phyloP scores from a whole-genome alignment of 2,329 filamentous ascomycete species.

The Scleromitrula shiraiana region DNA sequence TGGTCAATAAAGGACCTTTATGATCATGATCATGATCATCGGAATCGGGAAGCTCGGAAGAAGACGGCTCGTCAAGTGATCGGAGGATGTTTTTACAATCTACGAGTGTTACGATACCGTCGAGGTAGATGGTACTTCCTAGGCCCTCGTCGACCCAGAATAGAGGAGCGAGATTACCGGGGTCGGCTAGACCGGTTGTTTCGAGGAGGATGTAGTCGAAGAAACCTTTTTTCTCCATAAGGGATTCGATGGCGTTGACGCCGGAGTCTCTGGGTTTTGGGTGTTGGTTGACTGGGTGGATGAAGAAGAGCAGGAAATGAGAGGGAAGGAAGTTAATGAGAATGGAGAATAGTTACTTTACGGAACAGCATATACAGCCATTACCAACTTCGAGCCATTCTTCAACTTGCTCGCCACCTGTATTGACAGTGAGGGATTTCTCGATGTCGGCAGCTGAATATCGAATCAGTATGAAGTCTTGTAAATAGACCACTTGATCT shows the following conservation, averaged over 20 bases:
- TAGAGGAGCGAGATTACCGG: slow-evolving; percentile 86
- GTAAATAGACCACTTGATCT: slow-evolving; percentile 6
- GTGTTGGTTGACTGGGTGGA: slow-evolving; percentile 1
- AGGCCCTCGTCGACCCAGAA: slow-evolving; percentile 98
- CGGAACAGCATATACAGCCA: slow-evolving; percentile 94
- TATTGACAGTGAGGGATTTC: slow-evolving; percentile 85
- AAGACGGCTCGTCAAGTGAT: slow-evolving; percentile 66
- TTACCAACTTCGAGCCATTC: slow-evolving; percentile 97
- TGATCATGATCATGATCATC: slow-evolving; percentile 30
- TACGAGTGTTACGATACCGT: slow-evolving; percentile 92
- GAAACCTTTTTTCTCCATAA: slow-evolving; percentile 87
- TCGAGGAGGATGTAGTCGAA: slow-evolving; percentile 98
- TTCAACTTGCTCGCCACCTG: slow-evolving; percentile 72
- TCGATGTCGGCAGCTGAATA: slow-evolving; percentile 75
- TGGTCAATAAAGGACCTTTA: slow-evolving; percentile 68
- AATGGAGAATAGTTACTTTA: slow-evolving; percentile 54
- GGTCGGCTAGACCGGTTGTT: slow-evolving; percentile 90
- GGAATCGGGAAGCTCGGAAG: slow-evolving; percentile 43
- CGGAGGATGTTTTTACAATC: slow-evolving; percentile 88
- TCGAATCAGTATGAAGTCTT: background rate
- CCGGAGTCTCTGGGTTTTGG: slow-evolving; percentile 62
- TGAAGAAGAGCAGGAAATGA: background rate
- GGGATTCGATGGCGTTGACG: slow-evolving; percentile 86
- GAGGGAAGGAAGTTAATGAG: background rate
- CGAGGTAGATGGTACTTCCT: slow-evolving; percentile 90